Evolutionary conservation across 2,329 filamentous ascomycete species (phyloP).

Genomic region (Botrytis medusae): DNA sequence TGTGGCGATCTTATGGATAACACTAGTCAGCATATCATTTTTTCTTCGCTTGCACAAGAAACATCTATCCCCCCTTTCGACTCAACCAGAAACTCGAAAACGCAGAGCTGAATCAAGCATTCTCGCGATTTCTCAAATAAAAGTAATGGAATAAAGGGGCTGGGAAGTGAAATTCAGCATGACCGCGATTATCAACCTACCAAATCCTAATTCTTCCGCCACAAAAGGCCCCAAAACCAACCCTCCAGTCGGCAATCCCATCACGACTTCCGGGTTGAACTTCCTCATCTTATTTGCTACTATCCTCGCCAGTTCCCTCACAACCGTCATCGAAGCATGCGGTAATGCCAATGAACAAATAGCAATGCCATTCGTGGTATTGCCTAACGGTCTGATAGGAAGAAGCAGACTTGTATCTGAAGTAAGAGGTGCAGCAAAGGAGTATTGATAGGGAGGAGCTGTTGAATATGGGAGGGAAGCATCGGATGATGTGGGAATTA

Average conservation of each 20-base stretch:
- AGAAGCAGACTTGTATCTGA: neutral
- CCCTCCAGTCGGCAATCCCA: slow-evolving; percentile 11
- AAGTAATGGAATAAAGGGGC: neutral
- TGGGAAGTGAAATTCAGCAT: neutral
- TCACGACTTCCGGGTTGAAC: neutral
- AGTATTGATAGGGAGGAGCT: slow-evolving; percentile 8
- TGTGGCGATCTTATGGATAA: neutral
- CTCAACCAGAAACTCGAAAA: neutral
- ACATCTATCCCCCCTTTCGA: neutral
- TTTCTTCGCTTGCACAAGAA: neutral
- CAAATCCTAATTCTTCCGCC: slow-evolving; percentile 5
- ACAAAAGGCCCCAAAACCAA: slow-evolving; percentile 16
- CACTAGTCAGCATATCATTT: neutral
- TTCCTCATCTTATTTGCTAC: neutral
- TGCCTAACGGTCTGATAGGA: neutral
- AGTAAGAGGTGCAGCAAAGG: neutral
- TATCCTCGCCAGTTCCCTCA: neutral
- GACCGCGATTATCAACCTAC: neutral
- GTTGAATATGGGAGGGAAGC: neutral
- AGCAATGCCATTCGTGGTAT: neutral
- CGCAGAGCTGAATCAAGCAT: neutral
- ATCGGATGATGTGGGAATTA: neutral
- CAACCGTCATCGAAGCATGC: slow-evolving; percentile 10
- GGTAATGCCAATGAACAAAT: slow-evolving; percentile 10
- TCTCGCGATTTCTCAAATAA: neutral